A percentile compares a stretch with the other conserved stretches of the same genome.
Conservation (phyloP, 2,329 filamentous ascomycete species). For the Mariannaea elegans region DNA sequence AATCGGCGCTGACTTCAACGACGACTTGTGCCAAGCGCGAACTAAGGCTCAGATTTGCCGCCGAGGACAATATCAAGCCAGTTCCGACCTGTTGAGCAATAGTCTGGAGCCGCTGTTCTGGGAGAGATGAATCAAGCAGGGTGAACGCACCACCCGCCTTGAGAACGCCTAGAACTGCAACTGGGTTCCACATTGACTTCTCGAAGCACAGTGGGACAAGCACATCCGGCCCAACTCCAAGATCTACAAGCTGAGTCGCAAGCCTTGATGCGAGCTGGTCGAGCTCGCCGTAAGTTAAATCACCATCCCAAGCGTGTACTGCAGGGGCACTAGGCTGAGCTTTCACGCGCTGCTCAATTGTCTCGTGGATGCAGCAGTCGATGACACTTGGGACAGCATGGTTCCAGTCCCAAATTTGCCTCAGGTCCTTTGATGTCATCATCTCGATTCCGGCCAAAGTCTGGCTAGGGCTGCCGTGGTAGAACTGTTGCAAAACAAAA, state of each 20-base stretch:
- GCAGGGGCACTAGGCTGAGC: slow-evolving; percentile 30
- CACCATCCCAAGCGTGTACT: slow-evolving; percentile 38
- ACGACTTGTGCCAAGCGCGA: too few species aligned
- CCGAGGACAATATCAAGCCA: too few species aligned
- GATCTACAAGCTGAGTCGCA: slow-evolving; percentile 45
- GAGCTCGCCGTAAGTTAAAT: slow-evolving; percentile 52
- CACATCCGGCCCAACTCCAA: slow-evolving; percentile 40
- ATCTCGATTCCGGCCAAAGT: too few species aligned
- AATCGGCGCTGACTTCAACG: too few species aligned
- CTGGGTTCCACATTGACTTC: slow-evolving; percentile 35
- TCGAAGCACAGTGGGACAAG: slow-evolving; percentile 36
- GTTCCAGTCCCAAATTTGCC: neutral
- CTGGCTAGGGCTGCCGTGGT: neutral
- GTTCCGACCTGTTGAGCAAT: too few species aligned
- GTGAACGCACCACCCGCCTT: slow-evolving; percentile 38
- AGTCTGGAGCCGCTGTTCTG: too few species aligned
- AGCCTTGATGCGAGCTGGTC: slow-evolving; percentile 50
- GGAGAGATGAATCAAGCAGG: slow-evolving; percentile 26
- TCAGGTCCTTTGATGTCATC: too few species aligned
- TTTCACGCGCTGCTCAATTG: slow-evolving; percentile 10
- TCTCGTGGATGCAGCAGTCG: neutral
- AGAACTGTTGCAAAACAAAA: slow-evolving; percentile 1
- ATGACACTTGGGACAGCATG: neutral
- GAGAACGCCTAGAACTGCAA: slow-evolving; percentile 37
- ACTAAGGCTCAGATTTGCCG: too few species aligned